Base-by-base conservation (phyloP, 257 asterid species). In the Leptodermis oblonga region DNA sequence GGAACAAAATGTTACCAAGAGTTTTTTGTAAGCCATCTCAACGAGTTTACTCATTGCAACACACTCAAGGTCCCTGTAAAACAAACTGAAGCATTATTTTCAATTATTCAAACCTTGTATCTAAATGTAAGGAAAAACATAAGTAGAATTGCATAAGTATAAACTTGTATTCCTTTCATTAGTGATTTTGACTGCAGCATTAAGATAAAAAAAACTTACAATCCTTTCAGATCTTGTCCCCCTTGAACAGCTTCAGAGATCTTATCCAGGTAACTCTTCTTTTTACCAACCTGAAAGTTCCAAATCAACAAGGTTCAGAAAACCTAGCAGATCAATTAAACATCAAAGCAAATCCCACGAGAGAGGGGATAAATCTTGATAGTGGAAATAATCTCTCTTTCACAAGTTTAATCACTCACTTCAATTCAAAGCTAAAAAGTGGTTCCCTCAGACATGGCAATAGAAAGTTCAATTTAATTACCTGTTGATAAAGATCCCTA, bases 21-120 rank as follows among this genome's bases (percentile, higher is more conserved):
- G 88, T 81, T 89, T 91, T 85, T 81, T 87, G 88, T 79, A 87
- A 62, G 95, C 88, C 78, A 86, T 74, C 88, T 92, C 97, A 51
- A 86, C 82, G 69, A 89, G 93, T 72, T 78, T 82, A 81, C 86
- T 85, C 89, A 92, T 82, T 36, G 96, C 96, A 78, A 83, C 81
- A 85, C 84, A 88, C 82, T 92, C 97, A 54, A 86, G 92, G 81
- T 89, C 89, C 95, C 97, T 92, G 84, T 68, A 78, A 65, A 78
- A 73, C 41, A 62, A 80, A 45, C 49, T 62, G 77, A 23, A 13
- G 34, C 69, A n/a, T 41, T 60, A 28, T 31, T 58, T 23, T 55
- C 51, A 37, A 45, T 59, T 46, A 65, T 36, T 39, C 62, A 56
- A 41, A 34, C 14, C 18, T 26, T 18, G 36, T 33, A 53, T 39